phyloP scores from a whole-genome alignment of 2,329 filamentous ascomycete species.

The Xylaria sp. region DNA sequence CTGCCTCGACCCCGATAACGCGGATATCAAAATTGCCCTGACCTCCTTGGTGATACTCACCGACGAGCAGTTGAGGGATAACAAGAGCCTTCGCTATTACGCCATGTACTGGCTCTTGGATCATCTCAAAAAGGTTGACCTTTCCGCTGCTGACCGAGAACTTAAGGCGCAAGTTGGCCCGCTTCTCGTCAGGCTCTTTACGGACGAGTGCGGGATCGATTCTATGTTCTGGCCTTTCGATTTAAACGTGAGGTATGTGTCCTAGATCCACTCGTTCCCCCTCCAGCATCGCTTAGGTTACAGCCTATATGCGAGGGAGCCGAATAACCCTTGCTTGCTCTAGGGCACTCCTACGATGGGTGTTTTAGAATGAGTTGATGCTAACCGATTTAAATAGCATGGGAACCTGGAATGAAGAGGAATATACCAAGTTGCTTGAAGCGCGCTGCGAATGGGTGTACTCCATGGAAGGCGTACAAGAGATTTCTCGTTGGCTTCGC shows the following conservation, averaged over 20 bases:
- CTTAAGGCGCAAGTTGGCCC: constrained; percentile 35
- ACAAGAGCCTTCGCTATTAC: constrained; percentile 29
- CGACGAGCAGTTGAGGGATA: constrained; percentile 26
- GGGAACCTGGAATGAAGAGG: constrained; percentile 33
- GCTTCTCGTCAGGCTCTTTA: constrained; percentile 35
- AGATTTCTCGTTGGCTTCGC: constrained; percentile 33
- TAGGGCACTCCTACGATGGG: too few relatives aligned
- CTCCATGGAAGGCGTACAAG: constrained; percentile 28
- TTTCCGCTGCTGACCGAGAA: constrained; percentile 32
- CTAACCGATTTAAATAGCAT: constrained; percentile 19
- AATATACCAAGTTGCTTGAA: constrained; percentile 25
- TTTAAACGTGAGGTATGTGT: constrained; percentile 10
- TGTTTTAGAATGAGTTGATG: neutral
- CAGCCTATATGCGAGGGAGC: too few relatives aligned
- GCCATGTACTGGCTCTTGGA: constrained; percentile 34
- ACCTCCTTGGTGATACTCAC: constrained; percentile 35
- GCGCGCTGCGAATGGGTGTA: constrained; percentile 35
- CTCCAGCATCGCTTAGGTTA: too few relatives aligned
- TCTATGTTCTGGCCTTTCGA: constrained; percentile 35
- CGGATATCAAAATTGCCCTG: constrained; percentile 34
- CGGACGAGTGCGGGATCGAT: constrained; percentile 33
- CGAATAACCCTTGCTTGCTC: too few relatives aligned
- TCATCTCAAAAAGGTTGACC: constrained; percentile 34
- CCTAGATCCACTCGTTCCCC: neutral
- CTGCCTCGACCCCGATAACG: constrained; percentile 38